These are phyloP conservation scores for Halophytophthora polymorphica DNA, from an alignment of 352 stramenopile genomes.

Conservation along the genomic window DNA sequence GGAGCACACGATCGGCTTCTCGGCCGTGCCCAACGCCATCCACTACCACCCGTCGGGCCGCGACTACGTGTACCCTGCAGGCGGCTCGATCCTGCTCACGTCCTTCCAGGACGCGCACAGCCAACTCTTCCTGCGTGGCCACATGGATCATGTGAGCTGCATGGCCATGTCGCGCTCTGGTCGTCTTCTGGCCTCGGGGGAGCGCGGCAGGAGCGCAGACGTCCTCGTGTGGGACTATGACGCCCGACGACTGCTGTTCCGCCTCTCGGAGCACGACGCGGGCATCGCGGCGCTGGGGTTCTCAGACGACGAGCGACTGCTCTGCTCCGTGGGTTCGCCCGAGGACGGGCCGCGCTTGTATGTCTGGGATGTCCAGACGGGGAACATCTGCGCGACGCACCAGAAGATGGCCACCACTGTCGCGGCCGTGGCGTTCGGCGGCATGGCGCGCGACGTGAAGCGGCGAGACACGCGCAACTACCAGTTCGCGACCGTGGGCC, in stretches of 20 bases:
- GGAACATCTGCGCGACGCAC: slow-evolving; percentile 84
- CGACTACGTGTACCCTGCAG: slow-evolving; percentile 86
- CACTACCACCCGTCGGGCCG: slow-evolving; percentile 79
- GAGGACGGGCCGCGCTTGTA: slow-evolving; percentile 84
- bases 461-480: slow-evolving; percentile 84
- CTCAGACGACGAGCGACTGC: slow-evolving; percentile 88
- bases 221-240: slow-evolving; percentile 90
- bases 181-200: slow-evolving; percentile 80
- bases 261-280: slow-evolving; percentile 89
- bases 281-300: slow-evolving; percentile 87
- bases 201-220: slow-evolving; percentile 77
- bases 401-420: slow-evolving; percentile 65
- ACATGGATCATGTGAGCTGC: slow-evolving; percentile 78
- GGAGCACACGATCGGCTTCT: slow-evolving; percentile 92
- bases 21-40: slow-evolving; percentile 72
- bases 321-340: slow-evolving; percentile 72
- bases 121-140: slow-evolving; percentile 84
- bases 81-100: slow-evolving; percentile 83
- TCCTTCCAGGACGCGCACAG: slow-evolving; percentile 73
- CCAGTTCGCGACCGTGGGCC: slow-evolving; percentile 81
- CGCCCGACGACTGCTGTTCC: slow-evolving; percentile 61
- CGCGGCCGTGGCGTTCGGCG: slow-evolving; percentile 70
- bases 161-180: slow-evolving; percentile 79
- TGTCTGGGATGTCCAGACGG: slow-evolving; percentile 89
- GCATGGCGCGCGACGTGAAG: slow-evolving; percentile 90